Base-by-base conservation (phyloP, 139 green algal genomes). In the Chloropicon primus region DNA sequence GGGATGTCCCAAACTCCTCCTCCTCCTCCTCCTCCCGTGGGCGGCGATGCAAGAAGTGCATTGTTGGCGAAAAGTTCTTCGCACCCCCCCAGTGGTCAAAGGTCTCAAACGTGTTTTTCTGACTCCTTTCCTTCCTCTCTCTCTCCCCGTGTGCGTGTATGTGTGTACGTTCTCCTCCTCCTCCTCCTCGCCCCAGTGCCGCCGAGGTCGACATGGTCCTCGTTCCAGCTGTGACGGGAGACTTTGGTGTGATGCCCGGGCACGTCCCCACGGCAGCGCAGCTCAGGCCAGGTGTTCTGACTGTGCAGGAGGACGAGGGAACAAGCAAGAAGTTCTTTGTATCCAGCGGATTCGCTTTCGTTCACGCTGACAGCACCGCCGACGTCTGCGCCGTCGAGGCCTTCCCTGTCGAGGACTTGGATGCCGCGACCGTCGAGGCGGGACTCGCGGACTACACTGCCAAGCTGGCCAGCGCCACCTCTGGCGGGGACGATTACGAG, bases 321-420 rank as follows among this genome's bases (percentile, higher is more conserved):
- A 94, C 79, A 93, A 91, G 78, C 80, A 74, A 90, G 73, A 91
- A 95, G 80, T 95, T 90, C 78, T 97, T 97, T 80, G 91, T 97
- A 22, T 84, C 71, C 74, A 85, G 85, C 80, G 90, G 91, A 29
- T 97, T 96, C 80, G 92, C 92, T 3, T 96, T 97, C 78, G 84
- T 96, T 22, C 91, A 97, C 76, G 85, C 87, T 28, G 90, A 97
- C 86, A 91, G 84, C 27, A 84, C 82, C 2, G 79, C 89, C 10
- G 92, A 96, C 53, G 79, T 96, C 21, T 89, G 81, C n/a, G 91
- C 89, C 1, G 86, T 96, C 29, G 92, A 97, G 78, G 92, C 92
- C 0, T 85, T 94, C 23, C 85, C 88, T 24, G 62, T 97, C 23
- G 82, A 92, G 0, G 83, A 94, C 54, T 78, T 96, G 54, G 91